These are phyloP conservation scores for Podospora fimiseda DNA, from an alignment of 495 filamentous ascomycete species.

Conservation along the genomic window DNA sequence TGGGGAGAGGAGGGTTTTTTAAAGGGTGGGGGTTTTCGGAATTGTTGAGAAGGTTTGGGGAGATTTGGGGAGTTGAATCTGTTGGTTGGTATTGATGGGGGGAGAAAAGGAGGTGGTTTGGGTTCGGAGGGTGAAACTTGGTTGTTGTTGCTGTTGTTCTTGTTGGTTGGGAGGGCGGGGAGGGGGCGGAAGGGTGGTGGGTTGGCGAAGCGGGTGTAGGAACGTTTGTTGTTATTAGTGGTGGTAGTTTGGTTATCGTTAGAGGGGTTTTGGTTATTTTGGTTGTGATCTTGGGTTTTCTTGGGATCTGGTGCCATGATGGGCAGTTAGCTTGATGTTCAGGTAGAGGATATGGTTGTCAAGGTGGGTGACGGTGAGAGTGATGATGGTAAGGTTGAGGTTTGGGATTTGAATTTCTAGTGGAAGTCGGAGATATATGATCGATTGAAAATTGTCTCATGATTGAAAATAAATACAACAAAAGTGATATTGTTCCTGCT, in stretches of 20 bases:
- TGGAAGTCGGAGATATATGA: too few relatives aligned
- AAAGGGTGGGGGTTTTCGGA: background rate
- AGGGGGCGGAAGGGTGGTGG: background rate
- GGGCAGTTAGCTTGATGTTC: background rate
- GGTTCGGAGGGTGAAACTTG: background rate
- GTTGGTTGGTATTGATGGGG: background rate
- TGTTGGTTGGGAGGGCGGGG: background rate
- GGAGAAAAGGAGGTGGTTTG: background rate
- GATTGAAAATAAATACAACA: too few relatives aligned
- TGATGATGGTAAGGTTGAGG: background rate
- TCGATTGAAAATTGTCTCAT: too few relatives aligned
- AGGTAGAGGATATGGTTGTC: background rate
- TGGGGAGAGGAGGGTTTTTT: background rate
- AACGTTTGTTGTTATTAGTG: background rate
- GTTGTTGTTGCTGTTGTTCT: background rate
- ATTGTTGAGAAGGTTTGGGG: background rate
- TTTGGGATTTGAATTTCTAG: background rate
- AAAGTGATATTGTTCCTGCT: too few relatives aligned
- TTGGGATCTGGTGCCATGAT: background rate
- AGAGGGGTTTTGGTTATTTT: background rate
- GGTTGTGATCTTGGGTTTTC: background rate
- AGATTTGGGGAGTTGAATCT: background rate
- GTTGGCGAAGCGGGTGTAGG: background rate
- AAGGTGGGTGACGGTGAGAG: background rate
- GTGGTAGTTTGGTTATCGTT: slow-evolving; percentile 1